Evolutionary conservation across 2,329 filamentous ascomycete species (phyloP).

Genomic region (Curvularia eragrostidis): DNA sequence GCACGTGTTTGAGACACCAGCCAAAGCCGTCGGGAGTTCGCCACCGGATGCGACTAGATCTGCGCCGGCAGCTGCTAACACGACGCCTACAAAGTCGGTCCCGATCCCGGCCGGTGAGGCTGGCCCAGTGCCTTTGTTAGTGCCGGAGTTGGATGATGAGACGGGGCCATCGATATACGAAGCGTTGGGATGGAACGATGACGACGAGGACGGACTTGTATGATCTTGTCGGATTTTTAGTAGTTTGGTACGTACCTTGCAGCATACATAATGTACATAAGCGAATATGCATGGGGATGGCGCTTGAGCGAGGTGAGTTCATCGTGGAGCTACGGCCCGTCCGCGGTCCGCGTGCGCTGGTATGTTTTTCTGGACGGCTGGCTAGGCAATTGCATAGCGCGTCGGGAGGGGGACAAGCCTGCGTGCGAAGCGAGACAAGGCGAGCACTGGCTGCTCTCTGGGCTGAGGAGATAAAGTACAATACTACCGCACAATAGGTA

Average conservation of each 20-base stretch:
- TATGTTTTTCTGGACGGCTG: background rate
- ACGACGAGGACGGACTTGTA: slow-evolving; percentile 41
- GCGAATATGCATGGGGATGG: slow-evolving; percentile 32
- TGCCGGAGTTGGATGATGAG: slow-evolving; percentile 17
- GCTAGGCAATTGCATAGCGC: background rate
- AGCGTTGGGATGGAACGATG: slow-evolving; percentile 56
- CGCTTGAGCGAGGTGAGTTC: background rate
- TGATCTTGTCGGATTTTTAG: too few relatives aligned
- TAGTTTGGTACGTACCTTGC: too few relatives aligned
- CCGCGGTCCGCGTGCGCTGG: background rate
- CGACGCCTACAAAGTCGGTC: slow-evolving; percentile 30
- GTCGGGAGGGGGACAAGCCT: background rate
- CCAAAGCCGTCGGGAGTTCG: slow-evolving; percentile 27
- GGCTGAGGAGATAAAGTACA: too few relatives aligned
- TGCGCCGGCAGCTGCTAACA: slow-evolving; percentile 22
- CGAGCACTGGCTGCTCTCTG: background rate
- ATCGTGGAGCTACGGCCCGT: slow-evolving; percentile 1
- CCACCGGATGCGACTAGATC: slow-evolving; percentile 12
- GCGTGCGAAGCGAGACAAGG: background rate
- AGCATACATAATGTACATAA: too few relatives aligned
- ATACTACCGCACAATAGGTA: too few relatives aligned
- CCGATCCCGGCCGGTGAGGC: slow-evolving; percentile 3
- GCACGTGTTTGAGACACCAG: slow-evolving; percentile 34
- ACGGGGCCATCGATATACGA: slow-evolving; percentile 50
- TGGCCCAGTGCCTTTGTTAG: slow-evolving; percentile 15